Evolutionary conservation across 2,329 filamentous ascomycete species (phyloP).

Genomic region (Neurospora sp.): DNA sequence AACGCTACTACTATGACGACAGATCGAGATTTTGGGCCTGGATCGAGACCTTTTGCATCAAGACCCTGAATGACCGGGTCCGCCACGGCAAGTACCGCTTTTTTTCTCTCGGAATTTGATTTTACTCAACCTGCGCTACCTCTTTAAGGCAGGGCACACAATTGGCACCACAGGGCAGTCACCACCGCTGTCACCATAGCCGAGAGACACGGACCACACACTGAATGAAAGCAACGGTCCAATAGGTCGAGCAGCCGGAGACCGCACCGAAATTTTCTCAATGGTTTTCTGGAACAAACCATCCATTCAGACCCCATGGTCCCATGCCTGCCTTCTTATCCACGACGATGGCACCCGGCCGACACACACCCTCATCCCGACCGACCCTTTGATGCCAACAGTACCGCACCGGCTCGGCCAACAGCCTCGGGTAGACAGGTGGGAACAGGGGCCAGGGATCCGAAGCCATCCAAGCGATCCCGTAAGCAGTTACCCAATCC

Average conservation of each 20-base stretch:
- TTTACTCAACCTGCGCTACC: too few species aligned
- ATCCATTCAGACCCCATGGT: neutral
- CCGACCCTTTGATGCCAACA: neutral
- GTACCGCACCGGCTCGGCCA: neutral
- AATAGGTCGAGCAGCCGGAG: neutral
- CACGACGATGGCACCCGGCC: neutral
- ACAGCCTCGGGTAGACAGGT: neutral
- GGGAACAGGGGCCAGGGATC: neutral
- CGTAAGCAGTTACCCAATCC: neutral
- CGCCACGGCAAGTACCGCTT: neutral
- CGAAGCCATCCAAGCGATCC: neutral
- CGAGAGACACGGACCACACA: neutral
- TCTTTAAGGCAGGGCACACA: neutral
- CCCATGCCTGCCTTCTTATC: neutral
- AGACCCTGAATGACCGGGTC: neutral
- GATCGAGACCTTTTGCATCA: constrained; percentile 12
- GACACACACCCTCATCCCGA: neutral
- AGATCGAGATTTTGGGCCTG: constrained; percentile 15
- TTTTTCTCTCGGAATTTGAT: too few species aligned
- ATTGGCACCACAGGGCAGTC: neutral
- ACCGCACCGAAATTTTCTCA: neutral
- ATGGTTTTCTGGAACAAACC: neutral
- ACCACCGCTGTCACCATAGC: neutral
- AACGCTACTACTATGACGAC: constrained; percentile 8
- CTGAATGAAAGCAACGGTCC: neutral